Conservation (phyloP, 345 rosid genomes). For the Tarenaya hassleriana region DNA sequence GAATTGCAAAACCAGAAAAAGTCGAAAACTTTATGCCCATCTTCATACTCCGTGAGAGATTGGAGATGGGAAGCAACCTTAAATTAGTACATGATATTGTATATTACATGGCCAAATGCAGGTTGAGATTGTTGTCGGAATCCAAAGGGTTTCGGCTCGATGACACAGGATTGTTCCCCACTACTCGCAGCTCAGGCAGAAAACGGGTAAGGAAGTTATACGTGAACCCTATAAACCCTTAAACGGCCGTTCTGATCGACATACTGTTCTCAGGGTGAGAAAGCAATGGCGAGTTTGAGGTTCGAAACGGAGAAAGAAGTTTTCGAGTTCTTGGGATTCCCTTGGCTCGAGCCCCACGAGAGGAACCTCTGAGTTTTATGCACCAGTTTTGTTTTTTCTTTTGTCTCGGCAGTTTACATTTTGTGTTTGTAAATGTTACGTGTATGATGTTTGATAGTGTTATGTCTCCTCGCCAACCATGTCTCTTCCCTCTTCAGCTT, state of each 20-base stretch:
- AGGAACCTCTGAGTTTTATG: conserved; percentile 51
- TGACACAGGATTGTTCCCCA: conserved; percentile 89
- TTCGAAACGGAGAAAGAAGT: conserved; percentile 65
- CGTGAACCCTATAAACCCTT: not conserved
- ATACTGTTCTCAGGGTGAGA: conserved; percentile 43
- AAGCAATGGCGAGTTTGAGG: conserved; percentile 53
- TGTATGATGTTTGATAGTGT: no score
- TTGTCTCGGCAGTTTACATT: no score
- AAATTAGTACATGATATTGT: not conserved
- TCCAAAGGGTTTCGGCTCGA: conserved; percentile 85
- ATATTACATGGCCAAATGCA: conserved; percentile 27
- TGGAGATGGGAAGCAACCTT: no score
- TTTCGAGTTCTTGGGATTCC: conserved; percentile 77
- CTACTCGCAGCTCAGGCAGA: conserved; percentile 65
- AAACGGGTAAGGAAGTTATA: conserved; percentile 48
- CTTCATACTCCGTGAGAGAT: no score
- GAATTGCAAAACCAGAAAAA: not conserved
- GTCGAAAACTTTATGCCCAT: no score
- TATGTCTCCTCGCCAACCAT: no score
- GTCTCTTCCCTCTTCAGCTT: no score
- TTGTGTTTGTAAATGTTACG: no score
- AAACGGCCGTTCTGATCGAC: not conserved
- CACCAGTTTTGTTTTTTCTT: no score
- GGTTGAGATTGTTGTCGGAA: conserved; percentile 86
- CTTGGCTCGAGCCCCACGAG: conserved; percentile 74